Evolutionary conservation across 441 rosid genomes (phyloP).

Genomic region (Populus tomentosa): DNA sequence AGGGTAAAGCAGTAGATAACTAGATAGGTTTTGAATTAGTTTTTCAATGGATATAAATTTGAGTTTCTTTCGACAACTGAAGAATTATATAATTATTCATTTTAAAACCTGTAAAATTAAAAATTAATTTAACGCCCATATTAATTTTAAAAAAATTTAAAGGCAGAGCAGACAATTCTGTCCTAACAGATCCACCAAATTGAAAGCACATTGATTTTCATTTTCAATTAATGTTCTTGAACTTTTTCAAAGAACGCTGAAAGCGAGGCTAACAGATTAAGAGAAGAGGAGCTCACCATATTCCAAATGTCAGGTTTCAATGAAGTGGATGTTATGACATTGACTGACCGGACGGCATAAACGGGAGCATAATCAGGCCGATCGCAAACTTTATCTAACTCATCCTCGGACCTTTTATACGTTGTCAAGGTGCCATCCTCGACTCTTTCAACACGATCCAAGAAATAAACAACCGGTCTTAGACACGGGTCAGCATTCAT

Average conservation of each 20-base stretch:
- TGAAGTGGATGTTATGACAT: constrained; percentile 22
- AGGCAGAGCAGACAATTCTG: too few relatives aligned
- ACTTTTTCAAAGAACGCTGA: not conserved
- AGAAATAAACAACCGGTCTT: constrained; percentile 51
- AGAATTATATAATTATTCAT: too few relatives aligned
- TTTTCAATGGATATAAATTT: too few relatives aligned
- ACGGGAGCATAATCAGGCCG: constrained; percentile 29
- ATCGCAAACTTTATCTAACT: constrained; percentile 27
- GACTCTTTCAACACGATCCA: constrained; percentile 36
- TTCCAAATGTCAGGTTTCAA: constrained; percentile 50
- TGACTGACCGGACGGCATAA: constrained; percentile 27
- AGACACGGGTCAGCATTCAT: constrained; percentile 49
- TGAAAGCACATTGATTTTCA: too few relatives aligned
- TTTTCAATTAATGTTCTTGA: not conserved
- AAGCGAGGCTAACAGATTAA: not conserved
- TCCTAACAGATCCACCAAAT: not conserved
- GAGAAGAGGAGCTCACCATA: constrained; percentile 33
- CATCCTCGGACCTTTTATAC: constrained; percentile 36
- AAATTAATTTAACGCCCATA: too few relatives aligned
- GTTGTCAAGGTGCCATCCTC: constrained; percentile 39
- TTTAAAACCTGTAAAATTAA: too few relatives aligned
- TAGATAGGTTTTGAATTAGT: too few relatives aligned
- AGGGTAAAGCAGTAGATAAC: not conserved
- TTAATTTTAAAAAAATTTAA: not conserved
- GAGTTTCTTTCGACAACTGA: too few relatives aligned